Evolutionary conservation across 495 filamentous ascomycete species (phyloP).

Genomic region (Penicillium bialowiezense): DNA sequence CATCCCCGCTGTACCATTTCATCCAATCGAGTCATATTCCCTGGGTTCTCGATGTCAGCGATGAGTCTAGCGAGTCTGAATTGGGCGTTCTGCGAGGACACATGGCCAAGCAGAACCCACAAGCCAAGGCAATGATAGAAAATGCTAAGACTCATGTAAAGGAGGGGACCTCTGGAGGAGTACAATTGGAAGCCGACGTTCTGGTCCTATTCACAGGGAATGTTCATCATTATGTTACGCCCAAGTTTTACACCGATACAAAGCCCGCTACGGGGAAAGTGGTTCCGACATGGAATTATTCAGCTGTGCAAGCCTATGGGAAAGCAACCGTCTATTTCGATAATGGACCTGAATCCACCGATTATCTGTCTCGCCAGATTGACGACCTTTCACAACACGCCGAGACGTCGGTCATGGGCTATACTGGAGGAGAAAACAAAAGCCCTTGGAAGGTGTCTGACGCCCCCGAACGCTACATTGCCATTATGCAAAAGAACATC

Average conservation of each 20-base stretch:
- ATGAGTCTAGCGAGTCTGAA: neutral
- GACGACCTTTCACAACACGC: neutral
- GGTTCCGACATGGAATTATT: too few relatives aligned
- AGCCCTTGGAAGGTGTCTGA: neutral
- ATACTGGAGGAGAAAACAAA: neutral
- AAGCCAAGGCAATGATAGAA: neutral
- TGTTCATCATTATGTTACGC: constrained; percentile 51
- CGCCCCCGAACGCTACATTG: neutral
- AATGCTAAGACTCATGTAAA: neutral
- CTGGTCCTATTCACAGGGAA: neutral
- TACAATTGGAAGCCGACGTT: neutral
- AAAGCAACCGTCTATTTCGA: neutral
- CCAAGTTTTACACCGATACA: constrained; percentile 54
- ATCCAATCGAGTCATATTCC: neutral
- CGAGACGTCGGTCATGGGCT: neutral
- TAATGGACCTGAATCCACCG: neutral
- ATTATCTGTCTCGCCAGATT: neutral
- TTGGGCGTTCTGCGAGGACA: neutral
- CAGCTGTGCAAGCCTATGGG: constrained; percentile 54
- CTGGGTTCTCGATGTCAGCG: neutral
- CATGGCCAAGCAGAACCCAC: neutral
- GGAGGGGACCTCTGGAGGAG: neutral
- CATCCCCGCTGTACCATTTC: neutral
- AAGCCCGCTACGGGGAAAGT: constrained; percentile 54
- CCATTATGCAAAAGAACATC: neutral